Evolutionary conservation across 768 basidiomycete genomes (phyloP), one percentile per base, ranked within the genome.

Genomic region (Agaricus sinodeliciosus): DNA sequence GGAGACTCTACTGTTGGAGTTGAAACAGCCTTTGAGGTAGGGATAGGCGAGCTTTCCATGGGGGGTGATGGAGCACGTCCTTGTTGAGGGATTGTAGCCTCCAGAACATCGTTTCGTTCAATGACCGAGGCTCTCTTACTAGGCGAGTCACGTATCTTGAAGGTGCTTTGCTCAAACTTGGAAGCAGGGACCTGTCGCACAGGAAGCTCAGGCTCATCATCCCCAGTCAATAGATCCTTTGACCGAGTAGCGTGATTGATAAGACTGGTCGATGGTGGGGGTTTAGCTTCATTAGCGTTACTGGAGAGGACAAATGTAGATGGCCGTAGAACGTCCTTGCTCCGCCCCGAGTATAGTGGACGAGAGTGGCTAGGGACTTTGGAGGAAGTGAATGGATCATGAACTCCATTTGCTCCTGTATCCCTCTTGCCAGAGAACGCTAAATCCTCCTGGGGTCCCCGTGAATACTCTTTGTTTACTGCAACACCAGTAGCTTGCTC

Each of bases 201-300:
- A 25, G 52, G 27, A 11, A 48, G 31, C 6, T 54, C 52, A 15
- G 73, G 68, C 41, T 77, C 73, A 51, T 81, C 78, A 49, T 78
- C 77, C 8, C 89, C 89, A 15, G 90, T 89, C 31, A 92, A 68
- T 88, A 89, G 89, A 62, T 90, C 87, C 57, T 69, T 73, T 3
- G 56, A 43, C 67, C 71, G 62, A 63, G 39, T 22, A 68, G 59
- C 59, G 68, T 46, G 44, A 63, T 39, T 50, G 58, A 51, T 13
- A 53, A 34, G 4, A 55, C 34, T 28, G 43, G 11, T 9, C 7
- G 39, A 11, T 22, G 27, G 26, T 31, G 43, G 27, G 27, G 22
- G 39, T 34, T 28, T 26, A 9, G 27, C 15, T 12, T 48, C 45
- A 5, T 37, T 8, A 11, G 46, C 18, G 18, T 31, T 16, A 4